Conservation (phyloP, 768 basidiomycete genomes). For the Plicaturopsis crispa region DNA sequence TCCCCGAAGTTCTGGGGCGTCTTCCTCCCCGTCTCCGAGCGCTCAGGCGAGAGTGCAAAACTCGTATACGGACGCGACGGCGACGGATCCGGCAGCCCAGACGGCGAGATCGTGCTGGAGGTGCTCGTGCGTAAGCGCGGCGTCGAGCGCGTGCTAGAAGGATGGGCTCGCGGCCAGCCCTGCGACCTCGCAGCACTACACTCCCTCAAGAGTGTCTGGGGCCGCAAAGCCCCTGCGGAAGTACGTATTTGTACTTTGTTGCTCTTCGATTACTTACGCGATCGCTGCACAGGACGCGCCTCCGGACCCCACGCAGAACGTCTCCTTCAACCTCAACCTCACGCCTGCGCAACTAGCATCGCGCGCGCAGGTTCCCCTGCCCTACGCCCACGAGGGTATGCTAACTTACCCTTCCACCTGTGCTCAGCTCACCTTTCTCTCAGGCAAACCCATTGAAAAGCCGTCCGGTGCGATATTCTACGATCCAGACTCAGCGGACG, state of each 20-base stretch:
- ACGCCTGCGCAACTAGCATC: conserved; percentile 77
- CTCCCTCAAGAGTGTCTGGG: conserved; percentile 41
- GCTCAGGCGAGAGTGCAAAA: conserved; percentile 47
- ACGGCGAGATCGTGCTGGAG: conserved; percentile 54
- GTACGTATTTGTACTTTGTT: conserved; percentile 14
- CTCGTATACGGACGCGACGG: conserved; percentile 53
- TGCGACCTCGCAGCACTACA: conserved; percentile 45
- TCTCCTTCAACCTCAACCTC: conserved; percentile 85
- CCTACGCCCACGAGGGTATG: conserved; percentile 82
- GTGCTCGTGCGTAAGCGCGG: conserved; percentile 46
- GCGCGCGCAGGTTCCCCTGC: conserved; percentile 77
- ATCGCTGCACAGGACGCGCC: conserved; percentile 13
- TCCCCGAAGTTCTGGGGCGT: conserved; percentile 76
- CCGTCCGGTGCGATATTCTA: conserved; percentile 59
- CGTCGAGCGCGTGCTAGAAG: conserved; percentile 57
- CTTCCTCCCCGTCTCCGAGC: conserved; percentile 63
- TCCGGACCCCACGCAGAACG: conserved; percentile 57
- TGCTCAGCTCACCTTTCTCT: conserved; percentile 3
- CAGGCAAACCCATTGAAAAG: conserved; percentile 27
- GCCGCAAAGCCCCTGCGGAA: conserved; percentile 25
- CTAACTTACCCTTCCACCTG: conserved; percentile 2
- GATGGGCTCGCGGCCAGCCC: conserved; percentile 40
- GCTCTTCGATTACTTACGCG: background rate
- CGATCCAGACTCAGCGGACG: conserved; percentile 90
- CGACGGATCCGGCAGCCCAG: conserved; percentile 35